Conservation (phyloP, 352 stramenopile genomes). For the Phytophthora boehmeriae region DNA sequence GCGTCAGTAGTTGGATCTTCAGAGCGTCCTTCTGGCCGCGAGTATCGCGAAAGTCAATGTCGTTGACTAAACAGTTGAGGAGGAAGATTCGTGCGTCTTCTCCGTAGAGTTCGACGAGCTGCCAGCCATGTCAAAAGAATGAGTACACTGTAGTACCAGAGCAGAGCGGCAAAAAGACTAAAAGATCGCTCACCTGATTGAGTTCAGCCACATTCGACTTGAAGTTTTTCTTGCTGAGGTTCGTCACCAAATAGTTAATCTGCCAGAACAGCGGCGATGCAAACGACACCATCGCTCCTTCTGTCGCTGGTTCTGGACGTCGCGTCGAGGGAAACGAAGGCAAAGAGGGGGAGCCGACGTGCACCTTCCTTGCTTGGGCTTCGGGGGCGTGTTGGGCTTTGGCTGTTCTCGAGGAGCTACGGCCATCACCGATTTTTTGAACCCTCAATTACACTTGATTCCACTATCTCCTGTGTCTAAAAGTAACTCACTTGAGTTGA, state of each 20-base stretch:
- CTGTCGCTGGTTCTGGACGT: constrained; percentile 1
- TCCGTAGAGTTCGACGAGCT: constrained; percentile 92
- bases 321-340: background rate
- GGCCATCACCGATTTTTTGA: background rate
- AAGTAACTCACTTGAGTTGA: background rate
- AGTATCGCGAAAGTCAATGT: constrained; percentile 90
- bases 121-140: constrained; percentile 6
- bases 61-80: constrained; percentile 90
- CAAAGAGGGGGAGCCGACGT: background rate
- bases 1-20: constrained; percentile 90
- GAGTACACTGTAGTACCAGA: background rate
- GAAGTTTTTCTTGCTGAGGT: constrained; percentile 95
- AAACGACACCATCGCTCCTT: constrained; percentile 83
- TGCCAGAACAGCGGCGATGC: constrained; percentile 94
- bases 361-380: constrained; percentile 28
- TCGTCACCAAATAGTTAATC: constrained; percentile 93
- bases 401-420: constrained; percentile 30
- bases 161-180: constrained; percentile 10
- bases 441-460: background rate
- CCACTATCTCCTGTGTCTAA: no score
- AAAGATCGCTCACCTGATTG: constrained; percentile 77
- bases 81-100: constrained; percentile 92
- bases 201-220: constrained; percentile 93
- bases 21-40: constrained; percentile 87
- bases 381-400: constrained; percentile 26